These are phyloP conservation scores for Ceratocystis papillata DNA, from an alignment of 2,329 filamentous ascomycete species.

Conservation along the genomic window DNA sequence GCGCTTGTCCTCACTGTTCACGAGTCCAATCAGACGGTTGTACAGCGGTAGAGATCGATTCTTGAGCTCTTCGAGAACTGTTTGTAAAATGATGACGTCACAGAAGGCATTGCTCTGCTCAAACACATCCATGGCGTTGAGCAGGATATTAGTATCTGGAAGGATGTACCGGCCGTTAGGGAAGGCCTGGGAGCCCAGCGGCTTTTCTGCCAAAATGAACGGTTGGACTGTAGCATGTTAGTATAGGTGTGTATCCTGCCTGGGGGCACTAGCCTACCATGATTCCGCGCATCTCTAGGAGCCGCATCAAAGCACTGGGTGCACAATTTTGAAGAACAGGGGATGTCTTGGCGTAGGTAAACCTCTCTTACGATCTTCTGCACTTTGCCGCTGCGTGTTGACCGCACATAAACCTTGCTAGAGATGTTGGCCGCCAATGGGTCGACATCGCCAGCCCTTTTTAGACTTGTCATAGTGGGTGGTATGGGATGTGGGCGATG, in stretches of 20 bases:
- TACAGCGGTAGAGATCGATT: slow-evolving; percentile 91
- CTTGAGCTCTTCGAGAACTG: slow-evolving; percentile 88
- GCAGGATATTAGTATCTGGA: slow-evolving; percentile 89
- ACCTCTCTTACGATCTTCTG: slow-evolving; percentile 97
- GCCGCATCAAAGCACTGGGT: slow-evolving; percentile 60
- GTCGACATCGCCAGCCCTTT: slow-evolving; percentile 44
- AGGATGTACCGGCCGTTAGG: slow-evolving; percentile 86
- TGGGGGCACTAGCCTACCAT: slow-evolving; percentile 44
- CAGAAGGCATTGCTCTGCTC: slow-evolving; percentile 86
- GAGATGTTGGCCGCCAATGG: slow-evolving; percentile 62
- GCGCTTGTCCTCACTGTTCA: slow-evolving; percentile 90
- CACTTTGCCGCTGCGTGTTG: slow-evolving; percentile 90
- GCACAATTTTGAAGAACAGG: slow-evolving; percentile 89
- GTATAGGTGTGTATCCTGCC: not conserved
- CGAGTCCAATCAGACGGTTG: slow-evolving; percentile 80
- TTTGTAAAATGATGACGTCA: slow-evolving; percentile 93
- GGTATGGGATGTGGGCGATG: not conserved
- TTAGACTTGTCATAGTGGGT: slow-evolving; percentile 52
- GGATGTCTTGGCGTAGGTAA: slow-evolving; percentile 92
- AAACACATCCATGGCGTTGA: slow-evolving; percentile 94
- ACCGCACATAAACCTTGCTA: slow-evolving; percentile 91
- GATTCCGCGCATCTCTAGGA: slow-evolving; percentile 66
- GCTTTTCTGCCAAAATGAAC: slow-evolving; percentile 80
- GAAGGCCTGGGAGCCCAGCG: slow-evolving; percentile 70
- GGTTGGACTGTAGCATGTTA: slow-evolving; percentile 44